Conservation (phyloP, 352 stramenopile species). For the Globisporangium sylvaticum region DNA sequence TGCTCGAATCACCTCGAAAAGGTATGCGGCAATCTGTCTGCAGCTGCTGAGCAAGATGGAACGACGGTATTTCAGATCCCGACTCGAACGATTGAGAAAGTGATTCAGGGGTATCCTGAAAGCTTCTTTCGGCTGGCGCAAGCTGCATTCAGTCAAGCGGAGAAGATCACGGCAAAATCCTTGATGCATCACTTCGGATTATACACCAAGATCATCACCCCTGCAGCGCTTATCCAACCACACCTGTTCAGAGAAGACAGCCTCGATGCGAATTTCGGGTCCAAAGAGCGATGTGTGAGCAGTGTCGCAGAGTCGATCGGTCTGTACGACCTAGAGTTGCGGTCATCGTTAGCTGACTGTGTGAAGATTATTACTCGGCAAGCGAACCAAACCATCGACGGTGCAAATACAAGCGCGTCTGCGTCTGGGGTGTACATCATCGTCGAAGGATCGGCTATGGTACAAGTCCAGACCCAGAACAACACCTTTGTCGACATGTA, state of each 20-base stretch:
- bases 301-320: conserved; percentile 42
- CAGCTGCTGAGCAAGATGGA: conserved; percentile 33
- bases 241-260: conserved; percentile 18
- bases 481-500: conserved; percentile 50
- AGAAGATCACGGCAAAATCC: conserved; percentile 78
- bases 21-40: conserved; percentile 55
- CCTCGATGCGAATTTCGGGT: not conserved
- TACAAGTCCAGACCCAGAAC: conserved; percentile 38
- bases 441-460: conserved; percentile 45
- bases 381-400: conserved; percentile 25
- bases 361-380: conserved; percentile 28
- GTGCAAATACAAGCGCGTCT: not conserved
- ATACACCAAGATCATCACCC: conserved; percentile 34
- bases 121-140: conserved; percentile 74
- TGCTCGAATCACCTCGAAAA: conserved; percentile 30
- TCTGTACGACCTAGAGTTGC: conserved; percentile 37
- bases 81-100: conserved; percentile 33
- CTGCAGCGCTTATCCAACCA: conserved; percentile 26
- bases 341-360: conserved; percentile 26
- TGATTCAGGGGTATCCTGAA: conserved; percentile 59
- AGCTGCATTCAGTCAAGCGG: conserved; percentile 70
- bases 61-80: conserved; percentile 72
- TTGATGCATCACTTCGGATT: conserved; percentile 83
- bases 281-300: conserved; percentile 27
- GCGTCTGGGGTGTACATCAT: conserved; percentile 52